phyloP scores from a whole-genome alignment of 1,284 basidiomycete genomes.

The Rhodotorula sp. region DNA sequence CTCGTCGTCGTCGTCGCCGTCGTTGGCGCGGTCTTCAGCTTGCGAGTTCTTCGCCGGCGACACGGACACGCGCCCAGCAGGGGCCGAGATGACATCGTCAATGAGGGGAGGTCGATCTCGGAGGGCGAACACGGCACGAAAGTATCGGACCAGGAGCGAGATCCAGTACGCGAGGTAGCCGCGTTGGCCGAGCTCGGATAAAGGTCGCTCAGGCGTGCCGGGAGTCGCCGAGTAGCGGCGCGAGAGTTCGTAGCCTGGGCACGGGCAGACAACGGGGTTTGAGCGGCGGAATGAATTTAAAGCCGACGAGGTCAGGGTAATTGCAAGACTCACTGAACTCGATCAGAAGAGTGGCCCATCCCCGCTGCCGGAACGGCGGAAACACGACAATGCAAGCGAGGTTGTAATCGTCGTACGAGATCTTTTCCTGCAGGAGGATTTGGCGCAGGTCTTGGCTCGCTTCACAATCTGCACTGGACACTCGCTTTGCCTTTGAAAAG shows the following conservation, averaged over 20 bases:
- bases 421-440: constrained; percentile 69
- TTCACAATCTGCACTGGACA: neutral
- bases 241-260: constrained; percentile 82
- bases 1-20: too few species aligned
- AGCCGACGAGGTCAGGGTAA: too few species aligned
- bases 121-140: constrained; percentile 48
- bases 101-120: constrained; percentile 23
- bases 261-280: constrained; percentile 8
- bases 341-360: constrained; percentile 93
- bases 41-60: constrained; percentile 1
- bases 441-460: neutral
- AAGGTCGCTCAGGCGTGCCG: constrained; percentile 90
- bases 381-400: constrained; percentile 94
- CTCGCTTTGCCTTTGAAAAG: neutral
- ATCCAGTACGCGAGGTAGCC: constrained; percentile 93
- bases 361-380: constrained; percentile 84
- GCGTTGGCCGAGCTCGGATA: constrained; percentile 86
- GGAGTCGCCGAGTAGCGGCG: constrained; percentile 64
- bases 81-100: constrained; percentile 11
- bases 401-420: constrained; percentile 95
- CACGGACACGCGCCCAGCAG: too few species aligned
- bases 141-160: constrained; percentile 75
- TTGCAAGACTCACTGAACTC: constrained; percentile 77
- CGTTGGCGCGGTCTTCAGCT: neutral
- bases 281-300: neutral